Evolutionary conservation across 2,329 filamentous ascomycete species (phyloP), one percentile per base, ranked within the genome.

Genomic region (Paraphoma sp.): DNA sequence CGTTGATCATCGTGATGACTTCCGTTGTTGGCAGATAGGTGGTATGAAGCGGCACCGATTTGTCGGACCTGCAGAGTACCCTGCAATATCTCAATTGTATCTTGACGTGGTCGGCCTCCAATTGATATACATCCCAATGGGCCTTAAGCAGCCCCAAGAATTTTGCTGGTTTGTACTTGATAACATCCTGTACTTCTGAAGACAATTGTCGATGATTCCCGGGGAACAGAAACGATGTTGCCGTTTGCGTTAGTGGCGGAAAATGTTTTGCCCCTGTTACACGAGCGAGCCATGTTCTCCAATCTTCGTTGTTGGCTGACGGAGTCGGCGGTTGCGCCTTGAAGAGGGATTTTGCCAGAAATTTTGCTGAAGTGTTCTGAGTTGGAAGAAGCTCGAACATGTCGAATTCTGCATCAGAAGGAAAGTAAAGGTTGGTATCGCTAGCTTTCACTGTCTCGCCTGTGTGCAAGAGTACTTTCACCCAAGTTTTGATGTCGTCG

Each of bases 101-200:
- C 9, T 11, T 11, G 14, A 60, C 48, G 0, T 12, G 6, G n/a
- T 28, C 36, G 11, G 51, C 16, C 5, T 59, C 18, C 7, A 38
- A 2, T 30, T 60, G 48, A 49, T 66, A 64, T 11, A 44, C 38
- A 9, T 18, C 28, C 66, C 63, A 69, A 41, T 69, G 60, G 10
- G 54, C 55, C 33, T 52, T 53, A 16, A 67, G 51, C 8, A 52
- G 51, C 5, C 59, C 54, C 1, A 69, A 11, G 31, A 67, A 64
- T 12, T 57, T 60, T 1, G 29, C 4, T 4, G 53, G 45, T 1
- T 42, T 53, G 30, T 54, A 36, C 16, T 46, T 9, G 2, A 56
- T 23, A 7, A 65, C 45, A 10, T 46, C 52, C 2, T n/a, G 2
- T 6, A 63, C 14, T 3, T 40, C 45, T 23, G 31, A 30, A 5